Evolutionary conservation across 179 eudicot species (phyloP).

Genomic region (Heliamphora pulchella): DNA sequence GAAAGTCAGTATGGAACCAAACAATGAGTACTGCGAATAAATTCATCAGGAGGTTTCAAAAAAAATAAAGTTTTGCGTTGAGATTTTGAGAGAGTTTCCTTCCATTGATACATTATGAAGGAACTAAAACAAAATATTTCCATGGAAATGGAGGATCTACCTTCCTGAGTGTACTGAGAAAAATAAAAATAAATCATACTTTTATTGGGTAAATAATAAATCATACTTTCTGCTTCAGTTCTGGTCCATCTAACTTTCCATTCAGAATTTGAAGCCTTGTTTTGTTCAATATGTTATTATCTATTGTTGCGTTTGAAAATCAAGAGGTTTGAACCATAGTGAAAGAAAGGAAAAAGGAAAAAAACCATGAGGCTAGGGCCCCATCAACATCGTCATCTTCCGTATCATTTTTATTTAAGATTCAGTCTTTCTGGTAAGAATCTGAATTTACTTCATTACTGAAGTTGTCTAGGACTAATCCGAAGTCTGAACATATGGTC

Average conservation of each 20-base stretch:
- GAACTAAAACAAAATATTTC: background rate
- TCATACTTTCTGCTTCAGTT: background rate
- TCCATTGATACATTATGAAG: background rate
- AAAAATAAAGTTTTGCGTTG: background rate
- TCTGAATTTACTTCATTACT: too few relatives aligned
- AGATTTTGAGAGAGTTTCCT: background rate
- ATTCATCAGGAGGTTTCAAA: background rate
- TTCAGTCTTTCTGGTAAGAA: too few relatives aligned
- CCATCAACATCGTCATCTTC: too few relatives aligned
- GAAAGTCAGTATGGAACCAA: constrained; percentile 62
- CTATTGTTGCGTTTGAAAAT: background rate
- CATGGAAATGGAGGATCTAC: constrained; percentile 2
- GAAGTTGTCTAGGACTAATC: too few relatives aligned
- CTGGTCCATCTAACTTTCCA: background rate
- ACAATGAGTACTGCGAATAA: constrained; percentile 48
- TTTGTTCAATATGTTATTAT: background rate
- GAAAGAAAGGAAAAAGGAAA: too few relatives aligned
- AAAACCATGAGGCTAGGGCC: too few relatives aligned
- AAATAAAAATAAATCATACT: too few relatives aligned
- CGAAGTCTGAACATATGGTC: too few relatives aligned
- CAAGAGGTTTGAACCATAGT: too few relatives aligned
- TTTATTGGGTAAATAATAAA: too few relatives aligned
- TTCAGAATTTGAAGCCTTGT: background rate
- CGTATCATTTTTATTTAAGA: too few relatives aligned
- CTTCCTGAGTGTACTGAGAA: background rate